These are phyloP conservation scores for Sugiyamaella boreocaroliniensis DNA, from an alignment of 805 yeast species.

Conservation along the genomic window DNA sequence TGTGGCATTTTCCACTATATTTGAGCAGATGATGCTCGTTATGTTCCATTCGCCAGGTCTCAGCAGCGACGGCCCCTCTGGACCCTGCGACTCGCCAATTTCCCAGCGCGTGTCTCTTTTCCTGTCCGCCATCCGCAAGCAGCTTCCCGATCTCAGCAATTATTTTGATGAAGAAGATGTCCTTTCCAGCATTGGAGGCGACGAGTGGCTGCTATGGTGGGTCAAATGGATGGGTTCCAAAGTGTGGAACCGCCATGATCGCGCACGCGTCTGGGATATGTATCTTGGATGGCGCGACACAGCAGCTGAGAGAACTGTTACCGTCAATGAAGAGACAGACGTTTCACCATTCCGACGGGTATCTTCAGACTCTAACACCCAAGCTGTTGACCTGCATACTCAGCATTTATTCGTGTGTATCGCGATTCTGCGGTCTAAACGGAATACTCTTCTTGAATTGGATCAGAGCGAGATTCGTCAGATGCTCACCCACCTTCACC, in stretches of 20 bases:
- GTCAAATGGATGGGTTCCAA: slow-evolving; percentile 83
- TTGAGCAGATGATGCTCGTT: slow-evolving; percentile 69
- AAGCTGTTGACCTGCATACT: slow-evolving; percentile 40
- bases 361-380: slow-evolving; percentile 21
- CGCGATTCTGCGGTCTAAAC: slow-evolving; percentile 74
- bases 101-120: slow-evolving; percentile 65
- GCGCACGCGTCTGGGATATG: slow-evolving; percentile 88
- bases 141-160: slow-evolving; percentile 68
- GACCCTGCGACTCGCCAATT: slow-evolving; percentile 36
- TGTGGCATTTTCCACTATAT: slow-evolving; percentile 45
- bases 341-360: slow-evolving; percentile 51
- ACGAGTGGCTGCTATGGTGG: slow-evolving; percentile 95
- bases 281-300: slow-evolving; percentile 58
- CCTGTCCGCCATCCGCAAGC: slow-evolving; percentile 52
- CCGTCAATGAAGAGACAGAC: slow-evolving; percentile 17
- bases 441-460: slow-evolving; percentile 69
- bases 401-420: slow-evolving; percentile 70
- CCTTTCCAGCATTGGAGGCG: slow-evolving; percentile 53
- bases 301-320: slow-evolving; percentile 6
- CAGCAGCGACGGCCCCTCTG: slow-evolving; percentile 26
- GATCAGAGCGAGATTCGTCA: slow-evolving; percentile 88
- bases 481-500: slow-evolving; percentile 48
- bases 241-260: slow-evolving; percentile 70
- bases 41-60: slow-evolving; percentile 66
- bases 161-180: slow-evolving; percentile 77